Base-by-base conservation (phyloP, 371 early-diverging fungal species). In the Zychaea mexicana region DNA sequence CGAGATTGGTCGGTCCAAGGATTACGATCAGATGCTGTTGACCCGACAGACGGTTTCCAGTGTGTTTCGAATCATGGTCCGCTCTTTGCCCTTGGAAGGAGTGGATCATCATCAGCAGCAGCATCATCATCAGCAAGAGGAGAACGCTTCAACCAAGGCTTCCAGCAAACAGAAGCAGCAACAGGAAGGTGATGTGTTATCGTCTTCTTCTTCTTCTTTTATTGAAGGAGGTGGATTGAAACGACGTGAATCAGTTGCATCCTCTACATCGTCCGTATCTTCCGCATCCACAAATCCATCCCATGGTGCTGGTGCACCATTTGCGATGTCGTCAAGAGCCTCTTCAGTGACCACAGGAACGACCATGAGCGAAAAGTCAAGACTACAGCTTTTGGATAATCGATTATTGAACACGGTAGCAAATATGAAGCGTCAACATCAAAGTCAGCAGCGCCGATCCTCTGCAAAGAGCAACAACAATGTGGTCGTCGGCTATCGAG, bases 61-160 rank as follows among this genome's bases (percentile, higher is more conserved):
- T 5, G 61, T 78, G 17, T 78, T 81, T 33, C 64, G 72, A 21
- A 66, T 76, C 26, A 77, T 81, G 79, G 66, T 81, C 66, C 58
- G 68, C 21, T 60, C 68, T n/a, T 39, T 78, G 27, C 75, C 82
- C 9, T 39, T 75, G 27, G 76, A 80, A 33, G 74, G 73, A 17
- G 72, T 74, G 24, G 17, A 24, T 12, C 57, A 19, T 22, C 17
- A 56, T 19, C 42, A 54, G 30, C 52, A 52, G 49, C 30, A 49
- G 27, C 60, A 9, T 31, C 22, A 36, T 30, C 31, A 33, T 6
- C 12, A 7, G 13, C 8, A 39, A 26, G 31, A 15, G 12, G 47
- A 31, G 9, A 27, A 32, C 56, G 3, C 7, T 52, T 13, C 24
- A n/a, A n/a, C n/a, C n/a, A n/a, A n/a, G n/a, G n/a, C n/a, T n/a